phyloP scores from a whole-genome alignment of 768 basidiomycete species.

The Antrodiella citrinella region DNA sequence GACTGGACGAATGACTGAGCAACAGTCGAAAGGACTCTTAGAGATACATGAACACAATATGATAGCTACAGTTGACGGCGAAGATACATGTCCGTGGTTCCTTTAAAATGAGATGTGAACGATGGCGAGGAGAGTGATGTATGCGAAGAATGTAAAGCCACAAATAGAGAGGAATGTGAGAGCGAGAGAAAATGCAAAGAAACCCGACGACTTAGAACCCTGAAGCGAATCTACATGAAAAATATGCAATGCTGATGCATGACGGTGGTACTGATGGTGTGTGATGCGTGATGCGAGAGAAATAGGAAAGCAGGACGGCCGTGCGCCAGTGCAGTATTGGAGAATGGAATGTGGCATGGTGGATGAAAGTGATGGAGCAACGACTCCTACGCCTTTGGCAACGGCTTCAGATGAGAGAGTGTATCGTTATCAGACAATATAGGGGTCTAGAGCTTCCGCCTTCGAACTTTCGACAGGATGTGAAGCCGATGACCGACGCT shows the following conservation, averaged over 20 bases:
- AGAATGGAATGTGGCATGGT: too few species aligned
- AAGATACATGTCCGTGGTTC: neutral
- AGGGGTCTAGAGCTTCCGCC: too few species aligned
- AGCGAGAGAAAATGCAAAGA: neutral
- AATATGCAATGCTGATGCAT: neutral
- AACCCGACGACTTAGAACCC: neutral
- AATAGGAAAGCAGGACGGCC: too few species aligned
- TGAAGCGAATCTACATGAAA: neutral
- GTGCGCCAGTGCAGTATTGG: too few species aligned
- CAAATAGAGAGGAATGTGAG: neutral
- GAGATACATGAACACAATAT: neutral
- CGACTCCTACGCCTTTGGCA: too few species aligned
- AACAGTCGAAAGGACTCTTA: neutral
- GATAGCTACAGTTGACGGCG: neutral
- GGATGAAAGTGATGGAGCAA: too few species aligned
- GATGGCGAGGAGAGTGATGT: neutral
- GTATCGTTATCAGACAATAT: too few species aligned
- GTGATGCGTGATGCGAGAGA: neutral
- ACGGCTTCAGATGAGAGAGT: too few species aligned
- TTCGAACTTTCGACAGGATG: too few species aligned
- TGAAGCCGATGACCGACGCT: too few species aligned
- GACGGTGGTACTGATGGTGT: neutral
- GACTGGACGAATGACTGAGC: too few species aligned
- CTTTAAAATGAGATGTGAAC: neutral
- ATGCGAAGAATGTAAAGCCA: neutral